These are phyloP conservation scores for Laetiporus sulphureus DNA, from an alignment of 1,284 basidiomycete species.

Conservation along the genomic window DNA sequence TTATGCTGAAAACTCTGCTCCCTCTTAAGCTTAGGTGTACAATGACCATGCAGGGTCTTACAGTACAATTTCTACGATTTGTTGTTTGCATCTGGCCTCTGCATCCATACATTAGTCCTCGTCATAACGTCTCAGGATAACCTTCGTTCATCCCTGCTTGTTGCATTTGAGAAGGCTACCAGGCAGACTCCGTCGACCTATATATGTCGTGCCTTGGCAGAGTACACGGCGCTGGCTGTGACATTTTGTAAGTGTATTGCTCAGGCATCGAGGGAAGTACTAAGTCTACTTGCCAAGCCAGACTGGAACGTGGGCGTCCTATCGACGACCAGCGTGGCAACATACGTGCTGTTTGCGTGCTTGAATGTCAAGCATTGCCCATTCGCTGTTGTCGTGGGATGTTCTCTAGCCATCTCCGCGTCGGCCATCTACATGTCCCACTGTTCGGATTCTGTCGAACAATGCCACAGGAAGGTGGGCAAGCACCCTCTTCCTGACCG, in stretches of 20 bases:
- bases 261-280: neutral
- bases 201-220: no score
- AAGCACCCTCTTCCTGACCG: neutral
- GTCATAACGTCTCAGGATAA: neutral
- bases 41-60: slow-evolving; percentile 9
- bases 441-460: slow-evolving; percentile 1
- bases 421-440: slow-evolving; percentile 11
- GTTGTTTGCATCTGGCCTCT: slow-evolving; percentile 13
- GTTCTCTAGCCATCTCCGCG: slow-evolving; percentile 11
- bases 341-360: slow-evolving; percentile 12
- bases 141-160: no score
- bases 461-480: slow-evolving; percentile 12
- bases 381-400: slow-evolving; percentile 12
- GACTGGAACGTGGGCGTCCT: slow-evolving; percentile 17
- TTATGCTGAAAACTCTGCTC: neutral
- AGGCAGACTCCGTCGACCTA: no score
- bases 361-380: slow-evolving; percentile 4
- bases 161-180: no score
- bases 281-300: slow-evolving; percentile 5
- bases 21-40: no score
- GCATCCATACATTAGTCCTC: slow-evolving; percentile 7
- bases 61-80: slow-evolving; percentile 11
- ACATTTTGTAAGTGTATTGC: slow-evolving; percentile 14
- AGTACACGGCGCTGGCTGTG: slow-evolving; percentile 11
- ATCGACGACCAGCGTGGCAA: slow-evolving; percentile 11